A percentile compares a stretch with the other conserved stretches of the same genome.
These are phyloP conservation scores for Mucor velutinosus DNA, from an alignment of 371 early-diverging fungal species.

Conservation along the genomic window DNA sequence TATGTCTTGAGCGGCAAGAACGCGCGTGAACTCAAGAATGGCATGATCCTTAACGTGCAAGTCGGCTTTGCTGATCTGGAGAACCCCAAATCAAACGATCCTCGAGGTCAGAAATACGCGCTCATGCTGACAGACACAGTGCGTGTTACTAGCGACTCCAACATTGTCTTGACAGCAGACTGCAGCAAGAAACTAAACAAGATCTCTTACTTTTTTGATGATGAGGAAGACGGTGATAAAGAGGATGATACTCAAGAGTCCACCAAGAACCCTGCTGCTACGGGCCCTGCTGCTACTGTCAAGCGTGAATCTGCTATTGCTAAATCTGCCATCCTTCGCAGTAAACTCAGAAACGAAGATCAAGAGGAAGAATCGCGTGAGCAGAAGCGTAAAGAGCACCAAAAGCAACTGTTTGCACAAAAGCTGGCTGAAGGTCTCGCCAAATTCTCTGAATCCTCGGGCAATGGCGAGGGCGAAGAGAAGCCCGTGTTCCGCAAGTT, in stretches of 20 bases:
- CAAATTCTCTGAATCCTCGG: slow-evolving; percentile 72
- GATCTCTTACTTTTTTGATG: slow-evolving; percentile 79
- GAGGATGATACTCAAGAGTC: slow-evolving; percentile 30
- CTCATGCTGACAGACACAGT: slow-evolving; percentile 86
- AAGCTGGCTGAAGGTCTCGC: slow-evolving; percentile 80
- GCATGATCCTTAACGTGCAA: slow-evolving; percentile 86
- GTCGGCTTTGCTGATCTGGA: slow-evolving; percentile 88
- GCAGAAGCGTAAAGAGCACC: slow-evolving; percentile 83
- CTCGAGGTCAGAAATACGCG: slow-evolving; percentile 74
- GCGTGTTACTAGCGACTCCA: slow-evolving; percentile 63
- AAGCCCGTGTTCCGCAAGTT: slow-evolving; percentile 81
- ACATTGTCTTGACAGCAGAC: slow-evolving; percentile 72
- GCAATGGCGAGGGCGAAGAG: slow-evolving; percentile 63
- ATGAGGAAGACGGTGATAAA: slow-evolving; percentile 53
- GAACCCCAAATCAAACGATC: slow-evolving; percentile 72
- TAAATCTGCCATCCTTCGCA: slow-evolving; percentile 81
- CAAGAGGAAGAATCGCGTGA: slow-evolving; percentile 81
- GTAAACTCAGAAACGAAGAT: slow-evolving; percentile 87
- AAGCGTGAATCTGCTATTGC: slow-evolving; percentile 30
- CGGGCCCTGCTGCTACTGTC: slow-evolving; percentile 15
- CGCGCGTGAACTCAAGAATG: slow-evolving; percentile 65
- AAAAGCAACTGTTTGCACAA: slow-evolving; percentile 79
- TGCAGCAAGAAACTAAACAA: slow-evolving; percentile 75
- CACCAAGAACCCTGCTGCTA: slow-evolving; percentile 16
- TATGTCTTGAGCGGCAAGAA: slow-evolving; percentile 78